Conservation (phyloP, 106 monocot genomes). For the Acorus calamus region DNA sequence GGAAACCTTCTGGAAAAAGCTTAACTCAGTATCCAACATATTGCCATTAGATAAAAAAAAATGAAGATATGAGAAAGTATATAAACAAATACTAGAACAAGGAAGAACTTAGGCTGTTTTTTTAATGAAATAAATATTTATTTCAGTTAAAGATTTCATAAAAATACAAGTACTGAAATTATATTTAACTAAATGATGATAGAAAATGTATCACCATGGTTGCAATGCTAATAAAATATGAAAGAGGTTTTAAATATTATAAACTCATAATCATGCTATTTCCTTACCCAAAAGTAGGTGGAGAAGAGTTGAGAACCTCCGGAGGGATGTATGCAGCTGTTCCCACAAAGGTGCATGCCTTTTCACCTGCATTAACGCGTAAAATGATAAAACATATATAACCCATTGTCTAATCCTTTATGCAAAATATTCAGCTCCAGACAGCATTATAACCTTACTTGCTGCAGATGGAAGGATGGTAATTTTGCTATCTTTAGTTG, state of each 20-base stretch:
- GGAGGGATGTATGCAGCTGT: conserved; percentile 98
- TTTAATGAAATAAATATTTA: no score
- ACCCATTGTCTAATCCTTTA: not conserved
- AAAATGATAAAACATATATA: conserved; percentile 3
- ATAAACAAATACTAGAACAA: no score
- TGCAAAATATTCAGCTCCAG: conserved; percentile 1
- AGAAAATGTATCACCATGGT: no score
- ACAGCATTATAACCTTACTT: conserved; percentile 26
- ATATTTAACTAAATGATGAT: no score
- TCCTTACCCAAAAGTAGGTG: conserved; percentile 80
- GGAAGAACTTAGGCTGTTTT: no score
- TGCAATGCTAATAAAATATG: no score
- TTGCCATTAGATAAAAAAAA: no score
- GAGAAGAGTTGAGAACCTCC: conserved; percentile 92
- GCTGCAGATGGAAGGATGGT: conserved; percentile 71
- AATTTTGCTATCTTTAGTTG: conserved; percentile 57
- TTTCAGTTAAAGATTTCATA: no score
- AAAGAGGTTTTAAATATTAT: not conserved
- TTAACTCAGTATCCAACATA: no score
- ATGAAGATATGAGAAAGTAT: no score
- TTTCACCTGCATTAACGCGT: conserved; percentile 51
- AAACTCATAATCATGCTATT: not conserved
- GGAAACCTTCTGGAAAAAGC: no score
- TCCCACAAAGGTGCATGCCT: conserved; percentile 88
- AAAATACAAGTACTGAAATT: no score